A percentile compares a stretch with the other conserved stretches of the same genome.
These are phyloP conservation scores for Alloteropsis angusta DNA, from an alignment of 202 grass and related monocot species.

Conservation along the genomic window DNA sequence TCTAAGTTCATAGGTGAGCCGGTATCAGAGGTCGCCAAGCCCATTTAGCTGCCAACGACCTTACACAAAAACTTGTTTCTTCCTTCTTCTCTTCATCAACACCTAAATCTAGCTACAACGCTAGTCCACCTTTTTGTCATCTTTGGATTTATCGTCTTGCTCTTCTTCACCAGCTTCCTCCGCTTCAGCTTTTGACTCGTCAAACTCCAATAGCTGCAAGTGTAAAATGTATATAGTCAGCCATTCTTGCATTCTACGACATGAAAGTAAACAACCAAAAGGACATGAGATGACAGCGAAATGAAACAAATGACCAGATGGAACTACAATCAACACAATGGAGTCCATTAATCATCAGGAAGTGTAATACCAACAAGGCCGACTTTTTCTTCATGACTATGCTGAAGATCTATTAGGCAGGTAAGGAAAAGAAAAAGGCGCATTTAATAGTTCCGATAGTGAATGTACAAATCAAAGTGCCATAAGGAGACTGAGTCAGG, in stretches of 20 bases:
- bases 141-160: not conserved
- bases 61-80: constrained; percentile 1
- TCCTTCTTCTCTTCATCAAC: not conserved
- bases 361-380: not conserved
- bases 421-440: not conserved
- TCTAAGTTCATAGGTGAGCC: constrained; percentile 15
- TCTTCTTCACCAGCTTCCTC: constrained; percentile 31
- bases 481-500: not conserved
- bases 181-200: constrained; percentile 42
- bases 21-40: not conserved
- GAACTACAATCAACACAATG: no score
- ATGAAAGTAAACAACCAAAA: no score
- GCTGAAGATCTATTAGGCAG: not conserved
- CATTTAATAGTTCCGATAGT: not conserved
- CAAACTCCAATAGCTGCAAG: constrained; percentile 65
- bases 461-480: not conserved
- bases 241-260: not conserved
- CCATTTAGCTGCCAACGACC: not conserved
- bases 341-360: not conserved
- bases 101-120: not conserved
- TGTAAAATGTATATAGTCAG: constrained; percentile 1
- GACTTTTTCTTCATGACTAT: not conserved
- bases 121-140: constrained; percentile 56
- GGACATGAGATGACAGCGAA: no score
- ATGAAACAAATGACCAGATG: not conserved